phyloP scores from a whole-genome alignment of 306 rosid genomes.

The Arachis hypogaea region DNA sequence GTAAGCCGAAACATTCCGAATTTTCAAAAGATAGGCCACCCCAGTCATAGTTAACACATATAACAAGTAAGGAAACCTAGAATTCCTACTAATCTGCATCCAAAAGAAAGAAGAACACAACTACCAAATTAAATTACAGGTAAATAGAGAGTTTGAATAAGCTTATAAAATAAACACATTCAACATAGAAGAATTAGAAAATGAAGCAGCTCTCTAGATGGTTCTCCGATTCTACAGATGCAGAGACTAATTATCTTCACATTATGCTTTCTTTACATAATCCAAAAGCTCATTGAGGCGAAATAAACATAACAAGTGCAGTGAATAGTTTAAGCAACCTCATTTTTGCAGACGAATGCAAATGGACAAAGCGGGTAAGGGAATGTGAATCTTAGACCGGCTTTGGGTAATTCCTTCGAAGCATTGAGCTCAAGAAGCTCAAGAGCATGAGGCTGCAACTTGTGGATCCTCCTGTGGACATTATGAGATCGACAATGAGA shows the following conservation, averaged over 20 bases:
- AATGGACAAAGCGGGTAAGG: slow-evolving; percentile 70
- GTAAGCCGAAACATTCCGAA: slow-evolving; percentile 58
- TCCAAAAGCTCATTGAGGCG: not conserved
- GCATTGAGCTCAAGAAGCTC: slow-evolving; percentile 76
- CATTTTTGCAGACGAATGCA: slow-evolving; percentile 62
- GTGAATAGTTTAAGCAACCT: slow-evolving; percentile 48
- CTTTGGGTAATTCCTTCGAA: slow-evolving; percentile 60
- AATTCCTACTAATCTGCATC: slow-evolving; percentile 56
- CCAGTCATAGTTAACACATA: slow-evolving; percentile 73
- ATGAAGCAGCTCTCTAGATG: not conserved
- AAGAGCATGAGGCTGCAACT: slow-evolving; percentile 56
- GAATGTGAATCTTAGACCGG: slow-evolving; percentile 72
- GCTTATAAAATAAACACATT: not conserved
- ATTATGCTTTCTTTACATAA: not conserved
- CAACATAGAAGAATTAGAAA: not conserved
- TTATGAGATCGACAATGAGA: not conserved
- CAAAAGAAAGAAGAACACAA: not conserved
- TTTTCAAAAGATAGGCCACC: slow-evolving; percentile 65
- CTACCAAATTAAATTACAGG: not conserved
- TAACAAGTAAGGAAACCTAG: slow-evolving; percentile 66
- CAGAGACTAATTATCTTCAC: not conserved
- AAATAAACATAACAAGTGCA: not conserved
- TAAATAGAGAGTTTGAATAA: not conserved
- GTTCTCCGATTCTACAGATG: not conserved
- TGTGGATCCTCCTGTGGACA: slow-evolving; percentile 74